These are phyloP conservation scores for Trichoderma semiorbis DNA, from an alignment of 2,329 filamentous ascomycete genomes.

Conservation along the genomic window DNA sequence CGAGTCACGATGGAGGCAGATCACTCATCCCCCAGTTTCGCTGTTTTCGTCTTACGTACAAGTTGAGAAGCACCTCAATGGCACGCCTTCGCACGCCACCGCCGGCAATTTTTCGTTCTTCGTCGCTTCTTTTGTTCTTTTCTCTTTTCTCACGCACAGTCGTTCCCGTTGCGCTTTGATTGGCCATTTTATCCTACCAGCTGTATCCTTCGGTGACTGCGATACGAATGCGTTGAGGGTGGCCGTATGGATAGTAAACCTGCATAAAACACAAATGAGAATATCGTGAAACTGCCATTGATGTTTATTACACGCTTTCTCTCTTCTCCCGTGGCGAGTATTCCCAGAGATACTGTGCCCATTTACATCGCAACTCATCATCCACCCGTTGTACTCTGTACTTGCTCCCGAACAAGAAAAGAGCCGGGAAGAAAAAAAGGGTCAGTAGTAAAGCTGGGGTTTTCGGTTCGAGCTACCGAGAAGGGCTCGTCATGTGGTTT, in stretches of 20 bases:
- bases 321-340: neutral
- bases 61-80: conserved; percentile 20
- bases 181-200: neutral
- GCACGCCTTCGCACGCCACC: conserved; percentile 17
- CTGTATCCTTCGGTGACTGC: neutral
- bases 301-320: neutral
- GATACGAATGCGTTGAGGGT: neutral
- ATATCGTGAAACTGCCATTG: neutral
- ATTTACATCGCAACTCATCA: neutral
- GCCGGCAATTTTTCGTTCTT: neutral
- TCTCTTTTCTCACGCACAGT: neutral
- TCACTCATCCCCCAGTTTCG: neutral
- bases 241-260: neutral
- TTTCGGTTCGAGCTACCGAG: conserved; percentile 11
- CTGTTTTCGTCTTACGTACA: conserved; percentile 20
- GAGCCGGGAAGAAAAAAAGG: neutral
- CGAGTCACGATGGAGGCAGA: conserved; percentile 21
- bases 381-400: neutral
- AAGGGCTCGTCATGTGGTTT: conserved; percentile 6
- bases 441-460: conserved; percentile 1
- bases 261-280: neutral
- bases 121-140: neutral
- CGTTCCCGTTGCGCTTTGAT: neutral
- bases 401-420: neutral
- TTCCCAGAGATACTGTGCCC: neutral